Evolutionary conservation across 257 asterid species (phyloP).

Genomic region (Solanum acaule): DNA sequence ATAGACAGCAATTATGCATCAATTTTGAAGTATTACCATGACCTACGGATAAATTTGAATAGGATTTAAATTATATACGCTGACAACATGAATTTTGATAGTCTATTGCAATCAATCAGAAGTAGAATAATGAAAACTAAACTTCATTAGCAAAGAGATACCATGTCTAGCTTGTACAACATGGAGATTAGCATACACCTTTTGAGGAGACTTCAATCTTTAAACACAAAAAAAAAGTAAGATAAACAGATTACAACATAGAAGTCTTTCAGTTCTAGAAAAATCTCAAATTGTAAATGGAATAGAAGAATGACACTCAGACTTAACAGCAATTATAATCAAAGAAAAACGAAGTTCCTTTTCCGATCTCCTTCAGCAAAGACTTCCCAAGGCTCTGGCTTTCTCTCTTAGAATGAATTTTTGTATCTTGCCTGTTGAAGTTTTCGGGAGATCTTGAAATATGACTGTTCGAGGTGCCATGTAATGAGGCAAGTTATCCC

Average conservation of each 20-base stretch:
- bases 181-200: background rate
- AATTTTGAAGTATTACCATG: background rate
- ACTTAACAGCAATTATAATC: background rate
- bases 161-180: background rate
- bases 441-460: constrained; percentile 23
- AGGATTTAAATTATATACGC: background rate
- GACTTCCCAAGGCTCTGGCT: constrained; percentile 28
- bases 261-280: background rate
- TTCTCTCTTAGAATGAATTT: constrained; percentile 17
- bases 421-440: constrained; percentile 30
- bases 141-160: background rate
- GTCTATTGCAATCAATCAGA: background rate
- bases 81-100: background rate
- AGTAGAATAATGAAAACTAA: background rate
- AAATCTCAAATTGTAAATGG: background rate
- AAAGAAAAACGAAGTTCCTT: background rate
- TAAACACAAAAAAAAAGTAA: background rate
- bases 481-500: constrained; percentile 27
- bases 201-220: background rate
- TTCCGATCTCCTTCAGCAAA: background rate
- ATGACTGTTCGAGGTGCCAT: constrained; percentile 30
- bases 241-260: background rate
- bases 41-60: background rate
- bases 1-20: too few relatives aligned
- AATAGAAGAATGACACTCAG: background rate